Evolutionary conservation across 2,329 filamentous ascomycete genomes (phyloP), one percentile per base, ranked within the genome.

Genomic region (Trichophyton verrucosum): DNA sequence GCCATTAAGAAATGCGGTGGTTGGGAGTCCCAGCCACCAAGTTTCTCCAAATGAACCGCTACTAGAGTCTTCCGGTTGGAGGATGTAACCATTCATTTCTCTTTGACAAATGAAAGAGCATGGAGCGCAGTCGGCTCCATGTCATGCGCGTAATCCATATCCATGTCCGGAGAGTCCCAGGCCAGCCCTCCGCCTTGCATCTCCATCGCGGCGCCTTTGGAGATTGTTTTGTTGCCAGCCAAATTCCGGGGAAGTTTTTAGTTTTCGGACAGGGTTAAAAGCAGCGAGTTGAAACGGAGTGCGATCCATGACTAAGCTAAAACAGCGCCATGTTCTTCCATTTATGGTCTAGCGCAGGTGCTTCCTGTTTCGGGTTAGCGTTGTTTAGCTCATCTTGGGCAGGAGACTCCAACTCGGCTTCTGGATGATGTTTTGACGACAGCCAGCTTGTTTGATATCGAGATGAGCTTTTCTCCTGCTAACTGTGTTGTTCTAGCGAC

Each of bases 1-100:
- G 24, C 11, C 22, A 42, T 49, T 30, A 36, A 30, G 30, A 42
- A 58, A 24, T 44, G 9, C 49, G 58, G 58, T 60, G 61, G 61
- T 57, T 62, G 61, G 61, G 61, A 60, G 7, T 27, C 60, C 61
- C 61, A 62, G 61, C 61, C 61, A 49, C 60, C 59, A 8, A 36
- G 3, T 47, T 59, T 46, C 57, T 17, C 44, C 6, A 17, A 13
- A 38, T 38, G 33, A 38, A 59, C 30, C 36, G 11, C n/a, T 20
- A 27, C 11, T 51, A 22, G 15, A 55, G 17, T 55, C n/a, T 36
- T 55, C 51, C 51, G 27, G 27, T n/a, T 8, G 30, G 15, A 55
- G 17, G 51, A 17, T 2, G 30, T 33, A 55, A 33, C 51, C n/a
- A 38, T 55, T 2, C 20, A 17, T 55, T 55, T 51, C 22, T 15